These are phyloP conservation scores for Ministeria vibrans DNA, from an alignment of 78 protist genomes.

Conservation along the genomic window DNA sequence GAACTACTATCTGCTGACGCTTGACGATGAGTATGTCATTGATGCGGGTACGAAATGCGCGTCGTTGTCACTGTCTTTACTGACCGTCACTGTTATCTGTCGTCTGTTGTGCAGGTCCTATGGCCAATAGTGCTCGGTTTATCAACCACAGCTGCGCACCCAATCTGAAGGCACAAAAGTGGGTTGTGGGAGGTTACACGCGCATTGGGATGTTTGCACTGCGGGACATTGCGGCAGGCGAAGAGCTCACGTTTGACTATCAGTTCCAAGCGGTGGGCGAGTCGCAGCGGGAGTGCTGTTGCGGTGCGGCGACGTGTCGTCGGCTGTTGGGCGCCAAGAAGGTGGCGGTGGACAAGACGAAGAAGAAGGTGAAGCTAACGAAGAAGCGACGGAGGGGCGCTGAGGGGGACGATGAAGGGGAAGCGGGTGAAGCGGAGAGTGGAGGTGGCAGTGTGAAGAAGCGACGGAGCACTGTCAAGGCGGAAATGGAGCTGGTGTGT, in stretches of 20 bases:
- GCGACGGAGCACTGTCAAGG: too few relatives aligned
- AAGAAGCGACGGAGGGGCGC: too few relatives aligned
- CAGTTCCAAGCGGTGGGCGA: background rate
- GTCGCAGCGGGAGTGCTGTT: background rate
- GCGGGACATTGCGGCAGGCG: conserved; percentile 70
- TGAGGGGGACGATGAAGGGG: too few relatives aligned
- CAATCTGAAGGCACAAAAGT: conserved; percentile 45
- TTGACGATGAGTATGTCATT: conserved; percentile 63
- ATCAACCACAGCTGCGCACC: conserved; percentile 92
- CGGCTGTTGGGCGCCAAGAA: too few relatives aligned
- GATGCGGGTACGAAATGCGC: conserved; percentile 89
- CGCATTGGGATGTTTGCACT: conserved; percentile 76
- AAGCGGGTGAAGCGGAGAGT: too few relatives aligned
- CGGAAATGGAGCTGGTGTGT: too few relatives aligned
- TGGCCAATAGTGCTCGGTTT: conserved; percentile 88
- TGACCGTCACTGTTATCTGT: too few relatives aligned
- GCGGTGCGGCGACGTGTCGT: conserved; percentile 7
- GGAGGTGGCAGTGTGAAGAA: too few relatives aligned
- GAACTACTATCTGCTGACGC: conserved; percentile 74
- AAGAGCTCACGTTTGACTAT: conserved; percentile 87
- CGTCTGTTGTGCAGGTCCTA: too few relatives aligned
- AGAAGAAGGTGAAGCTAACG: too few relatives aligned
- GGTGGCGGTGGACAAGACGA: too few relatives aligned
- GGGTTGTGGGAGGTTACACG: conserved; percentile 44
- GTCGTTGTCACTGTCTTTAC: too few relatives aligned